phyloP scores from a whole-genome alignment of 148 eudicot genomes.

The Diospyros kaki region DNA sequence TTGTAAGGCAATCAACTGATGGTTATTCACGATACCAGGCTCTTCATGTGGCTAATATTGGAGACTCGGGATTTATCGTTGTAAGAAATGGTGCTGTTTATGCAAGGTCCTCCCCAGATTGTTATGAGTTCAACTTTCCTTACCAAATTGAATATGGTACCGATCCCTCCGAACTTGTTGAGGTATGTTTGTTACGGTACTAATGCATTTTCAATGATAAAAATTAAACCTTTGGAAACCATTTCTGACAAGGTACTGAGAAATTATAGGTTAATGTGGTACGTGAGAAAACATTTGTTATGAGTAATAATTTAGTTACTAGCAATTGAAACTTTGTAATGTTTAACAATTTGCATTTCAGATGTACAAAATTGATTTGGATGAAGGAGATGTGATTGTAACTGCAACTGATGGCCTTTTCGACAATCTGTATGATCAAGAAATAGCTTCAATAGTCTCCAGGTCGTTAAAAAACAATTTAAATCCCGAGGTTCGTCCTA shows the following conservation, averaged over 20 bases:
- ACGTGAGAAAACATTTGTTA: too few species aligned
- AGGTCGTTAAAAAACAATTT: conserved; percentile 41
- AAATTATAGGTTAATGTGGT: too few species aligned
- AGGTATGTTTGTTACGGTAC: conserved; percentile 33
- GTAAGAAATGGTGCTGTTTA: conserved; percentile 47
- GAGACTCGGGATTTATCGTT: conserved; percentile 61
- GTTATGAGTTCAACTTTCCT: conserved; percentile 56
- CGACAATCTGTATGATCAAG: conserved; percentile 78
- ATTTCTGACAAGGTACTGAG: neutral
- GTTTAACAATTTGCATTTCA: conserved; percentile 19
- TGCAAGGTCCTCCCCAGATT: conserved; percentile 51
- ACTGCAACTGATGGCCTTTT: conserved; percentile 86
- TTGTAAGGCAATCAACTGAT: neutral
- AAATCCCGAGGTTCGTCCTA: conserved; percentile 44
- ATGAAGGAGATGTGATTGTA: conserved; percentile 66
- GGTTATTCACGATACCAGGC: conserved; percentile 28
- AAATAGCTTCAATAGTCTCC: conserved; percentile 53
- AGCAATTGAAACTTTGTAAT: neutral
- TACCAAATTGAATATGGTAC: conserved; percentile 36
- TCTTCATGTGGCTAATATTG: conserved; percentile 73
- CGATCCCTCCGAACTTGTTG: conserved; percentile 39
- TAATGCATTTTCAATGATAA: neutral
- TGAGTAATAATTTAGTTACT: too few species aligned
- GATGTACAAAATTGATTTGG: conserved; percentile 58
- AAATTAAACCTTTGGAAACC: neutral